A percentile compares a stretch with the other conserved stretches of the same genome.
Evolutionary conservation across 148 eudicot species (phyloP).

Genomic region (Suaeda aralocaspica): DNA sequence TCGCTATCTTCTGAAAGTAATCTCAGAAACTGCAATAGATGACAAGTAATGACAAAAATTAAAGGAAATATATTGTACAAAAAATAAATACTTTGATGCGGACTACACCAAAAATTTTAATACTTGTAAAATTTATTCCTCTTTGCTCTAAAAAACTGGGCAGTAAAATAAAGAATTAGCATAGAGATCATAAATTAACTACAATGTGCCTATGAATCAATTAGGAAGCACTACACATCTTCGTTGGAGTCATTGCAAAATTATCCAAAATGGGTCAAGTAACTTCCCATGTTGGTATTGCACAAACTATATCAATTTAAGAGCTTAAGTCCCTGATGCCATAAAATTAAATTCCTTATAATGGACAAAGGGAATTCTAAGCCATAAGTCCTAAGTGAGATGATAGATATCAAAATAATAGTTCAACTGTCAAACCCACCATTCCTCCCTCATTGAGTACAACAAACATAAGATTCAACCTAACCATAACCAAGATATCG

Average conservation of each 20-base stretch:
- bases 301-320: not conserved
- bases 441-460: too few species aligned
- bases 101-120: not conserved
- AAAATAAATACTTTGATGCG: not conserved
- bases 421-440: too few species aligned
- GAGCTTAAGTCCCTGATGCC: not conserved
- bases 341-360: not conserved
- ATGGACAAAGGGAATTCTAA: too few species aligned
- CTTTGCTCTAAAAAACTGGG: not conserved
- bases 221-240: not conserved
- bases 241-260: not conserved
- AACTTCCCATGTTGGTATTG: not conserved
- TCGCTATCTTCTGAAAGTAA: conserved; percentile 62
- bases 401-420: too few species aligned
- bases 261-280: not conserved
- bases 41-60: not conserved
- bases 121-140: not conserved
- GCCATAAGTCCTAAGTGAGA: too few species aligned
- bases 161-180: not conserved
- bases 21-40: conserved; percentile 60
- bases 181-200: too few species aligned
- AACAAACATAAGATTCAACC: too few species aligned
- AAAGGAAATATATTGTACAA: not conserved
- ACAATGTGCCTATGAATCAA: too few species aligned
- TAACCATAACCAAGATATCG: too few species aligned